These are phyloP conservation scores for Pyrus bretschneideri DNA, from an alignment of 306 rosid genomes.

Conservation along the genomic window DNA sequence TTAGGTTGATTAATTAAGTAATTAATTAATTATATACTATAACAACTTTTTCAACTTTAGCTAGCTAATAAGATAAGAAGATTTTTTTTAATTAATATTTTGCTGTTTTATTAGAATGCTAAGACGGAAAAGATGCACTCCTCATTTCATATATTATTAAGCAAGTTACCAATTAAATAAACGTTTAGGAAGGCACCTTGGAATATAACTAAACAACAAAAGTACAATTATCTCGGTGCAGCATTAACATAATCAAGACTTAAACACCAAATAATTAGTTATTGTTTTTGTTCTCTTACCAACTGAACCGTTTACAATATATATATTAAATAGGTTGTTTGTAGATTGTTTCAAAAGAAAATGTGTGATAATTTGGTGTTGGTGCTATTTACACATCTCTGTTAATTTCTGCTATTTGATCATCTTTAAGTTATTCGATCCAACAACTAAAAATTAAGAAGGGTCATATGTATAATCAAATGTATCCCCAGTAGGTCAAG, in stretches of 20 bases:
- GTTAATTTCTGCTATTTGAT: no score
- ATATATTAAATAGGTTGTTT: background rate
- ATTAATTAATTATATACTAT: background rate
- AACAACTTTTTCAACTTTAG: background rate
- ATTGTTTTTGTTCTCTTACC: background rate
- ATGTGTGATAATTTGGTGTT: background rate
- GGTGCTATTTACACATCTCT: no score
- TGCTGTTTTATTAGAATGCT: background rate
- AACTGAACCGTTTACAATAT: background rate
- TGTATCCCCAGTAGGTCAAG: background rate
- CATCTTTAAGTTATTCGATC: no score
- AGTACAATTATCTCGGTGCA: conserved; percentile 12
- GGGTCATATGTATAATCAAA: background rate
- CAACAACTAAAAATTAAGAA: no score
- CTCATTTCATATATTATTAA: background rate
- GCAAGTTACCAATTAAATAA: background rate
- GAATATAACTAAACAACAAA: background rate
- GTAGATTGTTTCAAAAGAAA: background rate
- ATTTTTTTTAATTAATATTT: background rate
- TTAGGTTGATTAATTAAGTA: background rate
- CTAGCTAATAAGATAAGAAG: conserved; percentile 8
- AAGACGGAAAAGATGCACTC: background rate
- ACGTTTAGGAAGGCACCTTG: background rate
- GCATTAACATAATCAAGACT: background rate
- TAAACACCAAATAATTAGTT: background rate